Evolutionary conservation across 2,329 filamentous ascomycete species (phyloP).

Genomic region (Hypoxylon sp.): DNA sequence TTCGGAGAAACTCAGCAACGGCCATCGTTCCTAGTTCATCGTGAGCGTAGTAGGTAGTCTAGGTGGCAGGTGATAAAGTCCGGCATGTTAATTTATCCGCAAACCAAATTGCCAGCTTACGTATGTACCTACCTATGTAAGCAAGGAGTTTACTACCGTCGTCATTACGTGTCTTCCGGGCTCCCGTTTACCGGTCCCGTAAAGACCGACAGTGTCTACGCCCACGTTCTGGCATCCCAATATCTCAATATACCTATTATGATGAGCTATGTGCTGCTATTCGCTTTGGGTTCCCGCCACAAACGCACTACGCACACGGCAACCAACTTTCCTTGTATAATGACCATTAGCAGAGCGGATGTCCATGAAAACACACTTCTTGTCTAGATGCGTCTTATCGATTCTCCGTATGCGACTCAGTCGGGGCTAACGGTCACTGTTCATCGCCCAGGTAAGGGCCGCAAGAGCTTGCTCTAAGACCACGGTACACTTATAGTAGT

Average conservation of each 20-base stretch:
- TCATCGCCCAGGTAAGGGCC: not conserved
- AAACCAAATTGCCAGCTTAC: not conserved
- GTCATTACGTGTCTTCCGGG: not conserved
- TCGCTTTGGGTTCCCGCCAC: not conserved
- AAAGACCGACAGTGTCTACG: not conserved
- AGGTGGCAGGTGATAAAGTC: not conserved
- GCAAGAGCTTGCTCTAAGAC: not conserved
- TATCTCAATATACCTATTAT: not conserved
- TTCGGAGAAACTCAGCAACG: not conserved
- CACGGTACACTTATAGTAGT: too few relatives aligned
- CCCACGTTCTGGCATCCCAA: not conserved
- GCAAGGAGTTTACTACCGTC: not conserved
- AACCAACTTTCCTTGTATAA: too few relatives aligned
- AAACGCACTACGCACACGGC: too few relatives aligned
- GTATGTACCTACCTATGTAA: not conserved
- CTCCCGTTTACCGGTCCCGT: not conserved
- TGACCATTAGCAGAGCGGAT: too few relatives aligned
- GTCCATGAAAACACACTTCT: too few relatives aligned
- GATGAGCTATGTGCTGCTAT: not conserved
- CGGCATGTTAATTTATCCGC: not conserved
- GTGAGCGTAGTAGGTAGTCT: not conserved
- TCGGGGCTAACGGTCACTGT: not conserved
- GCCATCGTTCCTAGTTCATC: not conserved
- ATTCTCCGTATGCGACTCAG: too few relatives aligned
- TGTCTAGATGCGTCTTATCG: too few relatives aligned